A percentile compares a stretch with the other conserved stretches of the same genome.
phyloP scores from a whole-genome alignment of 169 alveolate species.

The Plasmodium cynomolgi region DNA sequence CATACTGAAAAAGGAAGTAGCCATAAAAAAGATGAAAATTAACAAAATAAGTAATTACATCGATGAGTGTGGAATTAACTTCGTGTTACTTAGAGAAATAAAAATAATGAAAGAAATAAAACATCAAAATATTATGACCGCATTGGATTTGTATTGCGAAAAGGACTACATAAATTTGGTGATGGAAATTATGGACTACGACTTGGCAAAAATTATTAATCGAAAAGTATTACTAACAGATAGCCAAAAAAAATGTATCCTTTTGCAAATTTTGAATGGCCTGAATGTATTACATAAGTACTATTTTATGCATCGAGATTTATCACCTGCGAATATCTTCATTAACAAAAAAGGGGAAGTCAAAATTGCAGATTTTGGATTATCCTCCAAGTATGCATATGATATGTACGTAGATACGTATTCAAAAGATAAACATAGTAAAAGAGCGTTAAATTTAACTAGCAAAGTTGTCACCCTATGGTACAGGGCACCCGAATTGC shows the following conservation, averaged over 20 bases:
- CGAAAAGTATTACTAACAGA: conserved; percentile 89
- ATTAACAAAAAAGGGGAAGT: conserved; percentile 85
- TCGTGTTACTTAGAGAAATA: conserved; percentile 93
- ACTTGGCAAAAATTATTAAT: conserved; percentile 91
- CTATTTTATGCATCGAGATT: conserved; percentile 88
- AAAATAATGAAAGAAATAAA: conserved; percentile 91
- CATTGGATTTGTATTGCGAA: conserved; percentile 89
- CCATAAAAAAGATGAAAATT: conserved; percentile 94
- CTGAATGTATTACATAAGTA: conserved; percentile 82
- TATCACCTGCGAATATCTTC: conserved; percentile 89
- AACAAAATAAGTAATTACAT: conserved; percentile 79
- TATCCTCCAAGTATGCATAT: conserved; percentile 84
- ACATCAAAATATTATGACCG: conserved; percentile 91
- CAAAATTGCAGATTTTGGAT: conserved; percentile 93
- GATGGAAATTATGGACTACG: conserved; percentile 95
- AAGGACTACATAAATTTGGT: conserved; percentile 89
- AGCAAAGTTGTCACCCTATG: conserved; percentile 93
- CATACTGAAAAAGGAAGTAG: conserved; percentile 84
- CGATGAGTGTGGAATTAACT: conserved; percentile 91
- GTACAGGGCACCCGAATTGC: conserved; percentile 97
- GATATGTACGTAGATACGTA: conserved; percentile 77
- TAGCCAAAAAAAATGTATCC: conserved; percentile 90
- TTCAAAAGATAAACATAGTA: conserved; percentile 71
- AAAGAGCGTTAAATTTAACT: conserved; percentile 87
- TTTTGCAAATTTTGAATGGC: conserved; percentile 86